Conservation (phyloP, 192 early-diverging fungal species). For the Geosiphon pyriformis region DNA sequence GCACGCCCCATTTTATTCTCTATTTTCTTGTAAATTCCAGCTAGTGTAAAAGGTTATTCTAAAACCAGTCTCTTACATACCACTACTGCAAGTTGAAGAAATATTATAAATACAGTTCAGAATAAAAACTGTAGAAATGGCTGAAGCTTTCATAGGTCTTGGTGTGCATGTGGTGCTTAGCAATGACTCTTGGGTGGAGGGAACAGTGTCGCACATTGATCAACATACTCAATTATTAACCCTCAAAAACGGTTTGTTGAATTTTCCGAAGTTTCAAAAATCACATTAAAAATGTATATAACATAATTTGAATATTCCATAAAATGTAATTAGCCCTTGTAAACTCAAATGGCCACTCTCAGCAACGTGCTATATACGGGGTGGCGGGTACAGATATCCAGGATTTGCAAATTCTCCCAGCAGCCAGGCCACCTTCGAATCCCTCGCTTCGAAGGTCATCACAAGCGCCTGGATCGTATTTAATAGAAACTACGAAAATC, state of each 20-base stretch:
- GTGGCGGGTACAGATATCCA: constrained; percentile 59
- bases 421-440: constrained; percentile 23
- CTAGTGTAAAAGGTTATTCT: too few species aligned
- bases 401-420: constrained; percentile 50
- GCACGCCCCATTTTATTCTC: too few species aligned
- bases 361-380: constrained; percentile 36
- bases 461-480: background rate
- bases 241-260: constrained; percentile 48
- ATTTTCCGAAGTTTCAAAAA: background rate
- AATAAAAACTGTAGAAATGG: constrained; percentile 31
- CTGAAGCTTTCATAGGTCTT: constrained; percentile 51
- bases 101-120: background rate
- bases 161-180: constrained; percentile 48
- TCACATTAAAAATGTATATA: background rate
- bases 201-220: constrained; percentile 57
- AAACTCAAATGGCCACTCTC: constrained; percentile 23
- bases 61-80: too few species aligned
- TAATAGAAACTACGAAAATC: background rate
- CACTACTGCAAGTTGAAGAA: too few species aligned
- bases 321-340: constrained; percentile 13
- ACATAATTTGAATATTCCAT: background rate
- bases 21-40: too few species aligned
- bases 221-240: constrained; percentile 54
- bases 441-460: background rate
- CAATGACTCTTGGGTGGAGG: constrained; percentile 47